Conservation (phyloP, 2,329 filamentous ascomycete genomes). For the Westerdykella ornata region DNA sequence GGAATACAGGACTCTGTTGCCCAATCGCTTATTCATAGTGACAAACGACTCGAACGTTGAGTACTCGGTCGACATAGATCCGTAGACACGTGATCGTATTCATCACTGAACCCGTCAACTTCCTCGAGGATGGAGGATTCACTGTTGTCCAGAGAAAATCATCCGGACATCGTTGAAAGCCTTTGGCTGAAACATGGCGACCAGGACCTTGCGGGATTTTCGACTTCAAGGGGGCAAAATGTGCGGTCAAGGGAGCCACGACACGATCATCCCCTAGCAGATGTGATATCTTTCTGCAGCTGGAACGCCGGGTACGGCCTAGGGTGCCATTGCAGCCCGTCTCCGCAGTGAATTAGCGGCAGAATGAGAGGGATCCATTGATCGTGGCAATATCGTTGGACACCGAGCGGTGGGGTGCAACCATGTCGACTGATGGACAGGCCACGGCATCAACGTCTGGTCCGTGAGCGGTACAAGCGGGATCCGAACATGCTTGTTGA, state of each 20-base stretch:
- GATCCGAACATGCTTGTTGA: slow-evolving; percentile 20
- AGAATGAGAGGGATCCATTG: slow-evolving; percentile 38
- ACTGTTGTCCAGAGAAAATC: slow-evolving; percentile 26
- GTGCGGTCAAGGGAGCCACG: slow-evolving; percentile 43
- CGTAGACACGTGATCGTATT: slow-evolving; percentile 33
- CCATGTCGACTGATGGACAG: slow-evolving; percentile 36
- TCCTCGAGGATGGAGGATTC: slow-evolving; percentile 27
- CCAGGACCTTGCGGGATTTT: slow-evolving; percentile 39
- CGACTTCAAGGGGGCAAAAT: slow-evolving; percentile 34
- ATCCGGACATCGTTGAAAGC: slow-evolving; percentile 15
- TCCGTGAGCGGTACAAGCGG: slow-evolving; percentile 28
- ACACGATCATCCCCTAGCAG: slow-evolving; percentile 36
- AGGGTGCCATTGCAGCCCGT: slow-evolving; percentile 42
- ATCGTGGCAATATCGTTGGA: slow-evolving; percentile 44
- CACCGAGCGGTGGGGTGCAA: slow-evolving; percentile 36
- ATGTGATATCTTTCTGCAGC: slow-evolving; percentile 41
- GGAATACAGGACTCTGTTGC: slow-evolving; percentile 17
- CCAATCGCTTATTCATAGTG: slow-evolving; percentile 25
- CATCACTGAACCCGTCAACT: slow-evolving; percentile 34
- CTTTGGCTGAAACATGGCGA: slow-evolving; percentile 30
- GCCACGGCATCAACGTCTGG: slow-evolving; percentile 33
- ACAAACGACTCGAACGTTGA: slow-evolving; percentile 22
- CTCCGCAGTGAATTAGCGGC: slow-evolving; percentile 40
- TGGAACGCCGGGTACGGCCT: slow-evolving; percentile 38
- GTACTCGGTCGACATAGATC: slow-evolving; percentile 31